A percentile compares a stretch with the other conserved stretches of the same genome.
Conservation (phyloP, 768 basidiomycete species). For the Polyporus arcularius region DNA sequence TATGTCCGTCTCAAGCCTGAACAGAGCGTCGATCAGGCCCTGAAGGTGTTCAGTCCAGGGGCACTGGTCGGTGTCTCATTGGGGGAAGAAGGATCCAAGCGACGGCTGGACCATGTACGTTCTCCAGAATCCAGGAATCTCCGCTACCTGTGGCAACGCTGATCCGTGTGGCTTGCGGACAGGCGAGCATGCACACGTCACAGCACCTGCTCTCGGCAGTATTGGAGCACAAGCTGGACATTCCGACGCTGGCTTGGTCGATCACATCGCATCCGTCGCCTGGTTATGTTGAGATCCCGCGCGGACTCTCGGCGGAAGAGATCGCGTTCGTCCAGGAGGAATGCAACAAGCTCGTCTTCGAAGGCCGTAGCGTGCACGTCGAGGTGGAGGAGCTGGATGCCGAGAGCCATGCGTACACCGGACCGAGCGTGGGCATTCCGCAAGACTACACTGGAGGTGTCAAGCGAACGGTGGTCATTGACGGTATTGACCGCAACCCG, state of each 20-base stretch:
- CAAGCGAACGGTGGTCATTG: conserved; percentile 80
- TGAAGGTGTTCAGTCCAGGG: conserved; percentile 52
- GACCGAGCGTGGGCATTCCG: conserved; percentile 60
- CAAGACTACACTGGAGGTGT: conserved; percentile 75
- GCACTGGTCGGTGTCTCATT: conserved; percentile 53
- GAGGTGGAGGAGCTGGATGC: conserved; percentile 70
- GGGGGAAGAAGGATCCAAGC: conserved; percentile 58
- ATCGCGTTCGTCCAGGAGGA: conserved; percentile 59
- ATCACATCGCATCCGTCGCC: conserved; percentile 66
- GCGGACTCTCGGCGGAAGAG: conserved; percentile 65
- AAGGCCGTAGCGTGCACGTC: conserved; percentile 67
- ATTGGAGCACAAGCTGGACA: conserved; percentile 60
- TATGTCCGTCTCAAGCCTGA: conserved; percentile 50
- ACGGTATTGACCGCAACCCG: conserved; percentile 80
- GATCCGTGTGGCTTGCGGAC: not conserved
- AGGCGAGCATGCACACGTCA: conserved; percentile 86
- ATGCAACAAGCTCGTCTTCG: conserved; percentile 68
- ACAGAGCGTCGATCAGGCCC: conserved; percentile 42
- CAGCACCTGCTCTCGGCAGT: conserved; percentile 83
- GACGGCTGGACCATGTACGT: conserved; percentile 75
- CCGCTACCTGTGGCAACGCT: not conserved
- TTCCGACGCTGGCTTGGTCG: conserved; percentile 84
- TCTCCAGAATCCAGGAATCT: no score
- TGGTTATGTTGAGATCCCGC: conserved; percentile 76
- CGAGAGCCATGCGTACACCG: conserved; percentile 41